Conservation (phyloP, 331 rosid genomes). For the Malus hybrid region DNA sequence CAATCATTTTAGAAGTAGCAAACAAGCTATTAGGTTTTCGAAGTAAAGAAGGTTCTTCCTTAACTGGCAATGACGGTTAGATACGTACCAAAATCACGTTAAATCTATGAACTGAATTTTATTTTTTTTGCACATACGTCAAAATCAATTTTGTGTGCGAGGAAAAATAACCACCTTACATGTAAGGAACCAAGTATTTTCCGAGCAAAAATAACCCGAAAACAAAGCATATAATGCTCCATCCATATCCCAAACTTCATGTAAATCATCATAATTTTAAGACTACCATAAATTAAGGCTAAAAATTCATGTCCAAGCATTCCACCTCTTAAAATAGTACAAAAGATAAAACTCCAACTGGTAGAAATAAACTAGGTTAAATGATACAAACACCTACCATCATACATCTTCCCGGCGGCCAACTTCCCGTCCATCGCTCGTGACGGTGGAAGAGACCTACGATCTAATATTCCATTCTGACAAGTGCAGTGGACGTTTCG, state of each 20-base stretch:
- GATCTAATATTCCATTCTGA: constrained; percentile 58
- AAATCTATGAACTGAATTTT: too few relatives aligned
- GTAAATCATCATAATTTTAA: constrained; percentile 7
- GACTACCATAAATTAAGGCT: constrained; percentile 6
- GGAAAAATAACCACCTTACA: too few relatives aligned
- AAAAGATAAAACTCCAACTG: constrained; percentile 6
- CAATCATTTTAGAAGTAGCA: too few relatives aligned
- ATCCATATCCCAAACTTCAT: neutral
- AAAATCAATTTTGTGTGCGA: too few relatives aligned
- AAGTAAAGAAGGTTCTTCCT: too few relatives aligned
- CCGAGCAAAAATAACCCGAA: neutral
- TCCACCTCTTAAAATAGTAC: constrained; percentile 15
- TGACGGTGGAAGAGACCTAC: neutral
- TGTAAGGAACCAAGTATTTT: too few relatives aligned
- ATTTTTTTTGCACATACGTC: too few relatives aligned
- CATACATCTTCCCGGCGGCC: neutral
- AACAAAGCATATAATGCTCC: neutral
- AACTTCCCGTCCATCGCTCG: neutral
- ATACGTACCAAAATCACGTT: too few relatives aligned
- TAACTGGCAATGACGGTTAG: too few relatives aligned
- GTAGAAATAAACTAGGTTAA: constrained; percentile 6
- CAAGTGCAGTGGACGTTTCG: constrained; percentile 39
- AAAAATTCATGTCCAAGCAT: constrained; percentile 12
- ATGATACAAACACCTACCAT: constrained; percentile 16
- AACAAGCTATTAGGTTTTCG: too few relatives aligned